Evolutionary conservation across 78 protist species (phyloP).

Genomic region (Neovahlkampfia damariscottae): DNA sequence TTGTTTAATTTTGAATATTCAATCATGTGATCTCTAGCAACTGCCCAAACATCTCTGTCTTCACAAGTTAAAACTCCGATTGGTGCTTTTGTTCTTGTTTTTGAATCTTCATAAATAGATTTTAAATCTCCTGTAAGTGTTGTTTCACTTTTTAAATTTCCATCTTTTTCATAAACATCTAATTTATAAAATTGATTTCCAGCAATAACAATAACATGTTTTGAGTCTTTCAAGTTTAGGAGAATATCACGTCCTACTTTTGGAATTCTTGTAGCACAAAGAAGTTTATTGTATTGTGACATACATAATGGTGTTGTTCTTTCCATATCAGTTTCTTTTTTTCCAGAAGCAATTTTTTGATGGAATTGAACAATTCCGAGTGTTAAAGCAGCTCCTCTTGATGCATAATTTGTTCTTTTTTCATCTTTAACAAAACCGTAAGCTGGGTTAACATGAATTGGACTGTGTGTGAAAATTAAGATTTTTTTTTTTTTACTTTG

Average conservation of each 20-base stretch:
- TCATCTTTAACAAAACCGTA: background rate
- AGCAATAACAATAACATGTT: constrained; percentile 6
- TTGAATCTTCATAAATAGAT: too few species aligned
- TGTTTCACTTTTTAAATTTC: background rate
- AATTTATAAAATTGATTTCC: background rate
- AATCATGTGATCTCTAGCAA: background rate
- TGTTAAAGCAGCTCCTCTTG: constrained; percentile 6
- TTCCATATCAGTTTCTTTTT: background rate
- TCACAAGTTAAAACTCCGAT: constrained; percentile 18
- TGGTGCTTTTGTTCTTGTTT: background rate
- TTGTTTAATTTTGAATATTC: background rate
- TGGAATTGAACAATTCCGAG: background rate
- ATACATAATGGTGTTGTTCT: constrained; percentile 10
- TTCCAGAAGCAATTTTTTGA: background rate
- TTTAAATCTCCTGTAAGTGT: too few species aligned
- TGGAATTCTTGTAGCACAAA: constrained; percentile 11
- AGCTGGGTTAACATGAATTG: constrained; percentile 17
- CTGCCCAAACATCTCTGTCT: constrained; percentile 29
- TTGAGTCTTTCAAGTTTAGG: background rate
- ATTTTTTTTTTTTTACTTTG: too few species aligned
- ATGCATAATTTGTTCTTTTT: background rate
- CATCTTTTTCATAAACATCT: background rate
- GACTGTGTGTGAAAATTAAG: too few species aligned
- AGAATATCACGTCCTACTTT: background rate
- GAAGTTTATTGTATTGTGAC: background rate